Percentiles rank a stretch among this genome's conserved stretches.
phyloP scores from a whole-genome alignment of 257 asterid species.

The Nicotiana attenuata region DNA sequence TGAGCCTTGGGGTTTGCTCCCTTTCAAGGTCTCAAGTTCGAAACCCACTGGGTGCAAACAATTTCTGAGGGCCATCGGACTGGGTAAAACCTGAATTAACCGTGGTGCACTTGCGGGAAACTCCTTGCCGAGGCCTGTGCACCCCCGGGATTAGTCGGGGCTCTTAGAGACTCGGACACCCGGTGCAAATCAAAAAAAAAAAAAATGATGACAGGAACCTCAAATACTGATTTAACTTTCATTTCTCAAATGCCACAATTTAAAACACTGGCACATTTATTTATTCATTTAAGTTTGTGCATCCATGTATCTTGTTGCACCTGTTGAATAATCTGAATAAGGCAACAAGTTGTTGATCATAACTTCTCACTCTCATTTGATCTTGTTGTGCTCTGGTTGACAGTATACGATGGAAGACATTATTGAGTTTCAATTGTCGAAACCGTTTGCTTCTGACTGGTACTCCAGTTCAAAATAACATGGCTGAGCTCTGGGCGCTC shows the following conservation, averaged over 20 bases:
- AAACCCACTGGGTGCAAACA: too few species aligned
- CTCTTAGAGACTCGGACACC: too few species aligned
- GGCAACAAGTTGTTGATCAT: background rate
- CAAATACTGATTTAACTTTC: background rate
- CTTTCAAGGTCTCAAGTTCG: too few species aligned
- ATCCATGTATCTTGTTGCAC: conserved; percentile 1
- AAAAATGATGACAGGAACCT: conserved; percentile 4
- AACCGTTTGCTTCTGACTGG: conserved; percentile 98
- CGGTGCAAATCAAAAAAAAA: too few species aligned
- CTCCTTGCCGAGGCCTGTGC: too few species aligned
- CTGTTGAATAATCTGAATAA: background rate
- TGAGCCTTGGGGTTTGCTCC: too few species aligned
- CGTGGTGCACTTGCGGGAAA: too few species aligned
- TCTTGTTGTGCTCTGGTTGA: conserved; percentile 33
- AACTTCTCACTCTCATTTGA: conserved; percentile 10
- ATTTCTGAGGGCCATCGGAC: too few species aligned
- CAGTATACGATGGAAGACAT: conserved; percentile 98
- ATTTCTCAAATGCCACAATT: background rate
- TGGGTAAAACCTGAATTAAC: too few species aligned
- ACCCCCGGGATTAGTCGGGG: too few species aligned
- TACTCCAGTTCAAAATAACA: conserved; percentile 95
- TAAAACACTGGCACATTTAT: background rate
- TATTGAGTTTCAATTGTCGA: conserved; percentile 95
- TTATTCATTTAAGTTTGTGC: background rate
- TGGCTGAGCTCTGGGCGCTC: conserved; percentile 98